Percentiles rank a stretch among this genome's conserved stretches.
phyloP scores from a whole-genome alignment of 345 rosid species.

The Acer negundo region DNA sequence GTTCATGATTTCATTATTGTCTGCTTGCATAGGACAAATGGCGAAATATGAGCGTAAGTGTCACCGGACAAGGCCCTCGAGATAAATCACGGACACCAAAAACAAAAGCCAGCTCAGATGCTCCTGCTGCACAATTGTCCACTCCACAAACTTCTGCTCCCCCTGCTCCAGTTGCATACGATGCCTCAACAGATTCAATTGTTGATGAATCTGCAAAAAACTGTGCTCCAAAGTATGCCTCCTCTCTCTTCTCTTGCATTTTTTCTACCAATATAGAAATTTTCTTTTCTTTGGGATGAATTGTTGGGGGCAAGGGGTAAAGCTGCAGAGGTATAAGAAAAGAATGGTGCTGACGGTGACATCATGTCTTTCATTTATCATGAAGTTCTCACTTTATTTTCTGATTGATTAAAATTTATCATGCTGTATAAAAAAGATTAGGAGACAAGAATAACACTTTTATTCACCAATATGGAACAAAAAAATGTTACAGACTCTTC shows the following conservation, averaged over 20 bases:
- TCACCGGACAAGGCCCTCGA: constrained; percentile 49
- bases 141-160: constrained; percentile 21
- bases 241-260: background rate
- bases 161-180: constrained; percentile 27
- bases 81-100: constrained; percentile 59
- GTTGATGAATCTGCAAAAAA: constrained; percentile 33
- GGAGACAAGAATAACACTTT: background rate
- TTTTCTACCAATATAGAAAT: background rate
- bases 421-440: background rate
- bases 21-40: constrained; percentile 71
- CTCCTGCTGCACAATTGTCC: constrained; percentile 21
- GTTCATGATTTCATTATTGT: background rate
- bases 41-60: constrained; percentile 80
- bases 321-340: background rate
- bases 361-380: background rate
- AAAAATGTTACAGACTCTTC: background rate
- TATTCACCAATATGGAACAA: background rate
- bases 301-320: background rate
- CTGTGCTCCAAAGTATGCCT: constrained; percentile 43
- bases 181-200: constrained; percentile 26
- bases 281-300: background rate
- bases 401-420: background rate
- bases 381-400: background rate
- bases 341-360: background rate
- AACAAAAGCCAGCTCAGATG: constrained; percentile 46